Base-by-base conservation (phyloP, 1,284 basidiomycete genomes). In the Apiotrichum veenhuisii region DNA sequence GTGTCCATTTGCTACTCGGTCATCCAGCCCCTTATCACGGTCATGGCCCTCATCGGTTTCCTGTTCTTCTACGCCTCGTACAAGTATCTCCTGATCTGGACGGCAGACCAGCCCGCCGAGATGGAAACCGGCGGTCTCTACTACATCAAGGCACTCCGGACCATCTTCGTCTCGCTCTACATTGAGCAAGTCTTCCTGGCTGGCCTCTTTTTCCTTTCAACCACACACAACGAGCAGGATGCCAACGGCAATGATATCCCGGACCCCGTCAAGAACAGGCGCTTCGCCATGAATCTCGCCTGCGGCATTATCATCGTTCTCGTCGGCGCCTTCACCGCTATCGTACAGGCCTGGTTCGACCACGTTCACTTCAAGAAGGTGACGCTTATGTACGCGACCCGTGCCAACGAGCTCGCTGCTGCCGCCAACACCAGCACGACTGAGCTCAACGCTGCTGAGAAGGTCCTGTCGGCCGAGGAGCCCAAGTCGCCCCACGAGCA, bases 1-100 rank as follows among this genome's bases (percentile, higher is more conserved):
- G 67, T 77, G 59, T 69, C 67, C 52, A 72, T 77, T 55, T 73
- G 77, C 63, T 78, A 78, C 65, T 72, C 73, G 30, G 64, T 74
- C 52, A 75, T 78, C 54, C 77, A 78, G 61, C 77, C 77, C 20
- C 59, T 78, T 57, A 76, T 77, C 54, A 65, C 63, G 26, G 47
- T 70, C 33, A 63, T 78, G 52, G 66, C 67, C 20, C 25, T 72
- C 26, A 61, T 76, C 50, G 73, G 72, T 15, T 67, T 74, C 50
- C 23, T 63, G 52, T 52, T 78, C 27, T 62, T 76, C 42, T 78
- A 75, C 69, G 64, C 65, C 23, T 68, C 70, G 23, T 74, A 76
- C 75, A 77, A 77, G 64, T 78, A 77, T 69, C 58, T 68, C 40
- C 63, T 78, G 18, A 61, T 68, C 51, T 78, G 76, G 76, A 70